Evolutionary conservation across 2,329 filamentous ascomycete species (phyloP), one percentile per base, ranked within the genome.

Genomic region (Chaetomiaceae sp.): DNA sequence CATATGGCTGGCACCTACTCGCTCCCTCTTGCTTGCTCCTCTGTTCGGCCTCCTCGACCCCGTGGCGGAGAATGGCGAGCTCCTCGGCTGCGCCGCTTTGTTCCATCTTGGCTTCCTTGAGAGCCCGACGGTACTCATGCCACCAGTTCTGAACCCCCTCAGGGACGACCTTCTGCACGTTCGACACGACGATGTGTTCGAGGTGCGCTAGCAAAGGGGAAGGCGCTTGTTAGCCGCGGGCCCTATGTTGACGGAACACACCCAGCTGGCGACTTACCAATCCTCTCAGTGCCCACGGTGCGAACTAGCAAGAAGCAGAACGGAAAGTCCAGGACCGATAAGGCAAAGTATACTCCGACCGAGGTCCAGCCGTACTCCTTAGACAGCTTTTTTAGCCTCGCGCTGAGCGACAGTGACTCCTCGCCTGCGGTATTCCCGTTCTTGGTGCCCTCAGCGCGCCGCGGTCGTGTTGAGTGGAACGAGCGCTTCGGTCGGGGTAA

Each of bases 351-450:
- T 12, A 98, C 87, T n/a, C 89, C 91, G 5, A 96, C 67, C 1
- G 90, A 90, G 3, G 86, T 78, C 88, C 90, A 97, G 33, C 93
- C 93, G 65, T 98, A 98, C 65, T 97, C 91, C 53, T 84, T 82
- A 3, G 85, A 89, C 37, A 98, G 77, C 62, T 87, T 88, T 67
- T 84, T 89, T 62, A 97, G 70, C 20, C 84, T 78, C 53, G 81
- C 81, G 2, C 83, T 83, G 34, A 93, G 65, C 7, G 81, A 78
- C 11, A 70, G 66, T 9, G 70, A 51, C 50, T 67, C 47, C 17
- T 56, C 55, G 6, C 46, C 40, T 15, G 51, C 44, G 19, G 50
- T 46, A 27, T 35, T 36, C 8, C 34, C 42, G 10, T 32, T 36
- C 15, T 40, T 45, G 9, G 35, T 9, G n/a, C 33, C 38, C 3